Evolutionary conservation across 352 stramenopile species (phyloP).

Genomic region (Pilasporangium apinafurcum): DNA sequence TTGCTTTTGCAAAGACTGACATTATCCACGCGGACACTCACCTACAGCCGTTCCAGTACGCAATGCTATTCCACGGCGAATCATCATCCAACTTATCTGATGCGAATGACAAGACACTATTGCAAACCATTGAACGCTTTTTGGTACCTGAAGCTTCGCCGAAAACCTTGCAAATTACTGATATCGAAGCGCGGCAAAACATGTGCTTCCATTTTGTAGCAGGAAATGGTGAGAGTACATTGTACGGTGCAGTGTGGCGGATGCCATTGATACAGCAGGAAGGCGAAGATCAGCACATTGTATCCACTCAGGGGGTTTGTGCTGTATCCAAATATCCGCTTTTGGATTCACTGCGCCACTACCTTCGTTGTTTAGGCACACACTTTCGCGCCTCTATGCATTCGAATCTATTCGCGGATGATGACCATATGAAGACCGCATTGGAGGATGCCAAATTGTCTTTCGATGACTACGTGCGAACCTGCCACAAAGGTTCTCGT

Average conservation of each 20-base stretch:
- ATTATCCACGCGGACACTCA: background rate
- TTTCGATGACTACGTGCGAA: background rate
- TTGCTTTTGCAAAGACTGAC: slow-evolving; percentile 10
- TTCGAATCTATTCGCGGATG: background rate
- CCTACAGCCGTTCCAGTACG: background rate
- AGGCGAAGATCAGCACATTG: no score
- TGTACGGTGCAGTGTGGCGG: slow-evolving; percentile 43
- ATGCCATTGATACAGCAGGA: slow-evolving; percentile 1
- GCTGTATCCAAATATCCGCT: slow-evolving; percentile 49
- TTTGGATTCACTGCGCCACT: slow-evolving; percentile 40
- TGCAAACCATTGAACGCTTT: slow-evolving; percentile 34
- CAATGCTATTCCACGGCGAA: background rate
- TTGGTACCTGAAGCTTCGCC: slow-evolving; percentile 23
- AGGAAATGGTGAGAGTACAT: slow-evolving; percentile 17
- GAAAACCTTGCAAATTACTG: slow-evolving; percentile 4
- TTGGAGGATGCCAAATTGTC: background rate
- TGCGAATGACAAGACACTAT: background rate
- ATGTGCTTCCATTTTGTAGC: slow-evolving; percentile 55
- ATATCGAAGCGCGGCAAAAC: slow-evolving; percentile 3
- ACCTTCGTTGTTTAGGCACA: slow-evolving; percentile 18
- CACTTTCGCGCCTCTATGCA: background rate
- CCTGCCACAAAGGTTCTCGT: background rate
- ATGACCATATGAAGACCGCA: background rate
- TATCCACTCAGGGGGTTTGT: slow-evolving; percentile 26
- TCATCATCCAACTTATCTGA: background rate